Percentiles rank a stretch among this genome's conserved stretches.
These are phyloP conservation scores for Knoxdaviesia proteae DNA, from an alignment of 2,329 filamentous ascomycete genomes.

Conservation along the genomic window DNA sequence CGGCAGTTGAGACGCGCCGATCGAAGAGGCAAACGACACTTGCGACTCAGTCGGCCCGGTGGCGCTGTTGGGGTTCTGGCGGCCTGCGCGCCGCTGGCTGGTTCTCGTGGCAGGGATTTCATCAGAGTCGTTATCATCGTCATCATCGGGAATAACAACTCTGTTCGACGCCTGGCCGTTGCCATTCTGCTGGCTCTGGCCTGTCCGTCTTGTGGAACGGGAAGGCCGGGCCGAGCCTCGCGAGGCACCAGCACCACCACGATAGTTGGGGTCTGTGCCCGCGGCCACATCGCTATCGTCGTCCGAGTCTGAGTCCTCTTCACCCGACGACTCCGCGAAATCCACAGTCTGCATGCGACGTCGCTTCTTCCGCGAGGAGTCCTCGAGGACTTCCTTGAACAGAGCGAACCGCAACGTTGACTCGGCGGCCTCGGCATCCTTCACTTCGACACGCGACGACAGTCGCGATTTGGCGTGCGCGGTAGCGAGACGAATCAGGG, in stretches of 20 bases:
- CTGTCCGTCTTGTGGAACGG: too few relatives aligned
- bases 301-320: slow-evolving; percentile 37
- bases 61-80: slow-evolving; percentile 4
- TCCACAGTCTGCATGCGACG: slow-evolving; percentile 44
- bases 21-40: slow-evolving; percentile 58
- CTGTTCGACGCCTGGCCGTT: too few relatives aligned
- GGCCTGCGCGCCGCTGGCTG: slow-evolving; percentile 6
- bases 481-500: slow-evolving; percentile 90
- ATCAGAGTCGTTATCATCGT: slow-evolving; percentile 26
- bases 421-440: slow-evolving; percentile 74
- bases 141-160: slow-evolving; percentile 9
- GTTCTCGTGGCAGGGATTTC: slow-evolving; percentile 10
- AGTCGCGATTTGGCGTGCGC: slow-evolving; percentile 87
- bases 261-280: too few relatives aligned
- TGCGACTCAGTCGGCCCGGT: slow-evolving; percentile 14
- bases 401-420: slow-evolving; percentile 80
- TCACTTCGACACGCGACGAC: slow-evolving; percentile 72
- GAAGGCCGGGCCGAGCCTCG: too few relatives aligned
- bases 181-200: too few relatives aligned
- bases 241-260: too few relatives aligned
- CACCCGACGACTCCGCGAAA: slow-evolving; percentile 36
- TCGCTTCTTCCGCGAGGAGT: slow-evolving; percentile 65
- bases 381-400: slow-evolving; percentile 81
- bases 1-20: slow-evolving; percentile 50
- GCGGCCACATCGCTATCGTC: slow-evolving; percentile 14